Base-by-base conservation (phyloP, 1,284 basidiomycete genomes). In the Boletus calvinii region DNA sequence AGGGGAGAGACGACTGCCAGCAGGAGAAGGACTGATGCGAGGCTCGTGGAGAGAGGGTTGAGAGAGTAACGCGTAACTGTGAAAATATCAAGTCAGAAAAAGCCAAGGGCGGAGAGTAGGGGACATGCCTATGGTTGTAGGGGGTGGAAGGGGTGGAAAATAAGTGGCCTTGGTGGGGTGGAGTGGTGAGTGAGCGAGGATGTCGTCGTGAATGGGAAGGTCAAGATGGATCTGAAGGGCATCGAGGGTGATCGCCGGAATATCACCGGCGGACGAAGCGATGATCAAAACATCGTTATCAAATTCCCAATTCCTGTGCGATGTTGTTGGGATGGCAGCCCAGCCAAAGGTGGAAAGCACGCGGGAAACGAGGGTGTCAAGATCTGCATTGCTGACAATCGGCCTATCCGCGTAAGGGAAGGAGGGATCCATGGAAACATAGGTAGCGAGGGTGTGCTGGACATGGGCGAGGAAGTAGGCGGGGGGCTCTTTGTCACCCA, bases 401-500 rank as follows among this genome's bases (percentile, higher is more conserved):
- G 43, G 54, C 18, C 13, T 42, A 13, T 62, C 56, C 32, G 53
- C 51, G 53, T 62, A 67, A 40, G 60, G 60, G 49, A 67, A 70
- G 38, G 51, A 54, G 10, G 64, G 46, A 17, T 64, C 55, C 38
- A 64, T 66, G 50, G 64, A 54, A 37, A 59, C 54, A n/a, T 70
- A 71, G 6, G 52, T 39, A 17, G 55, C 39, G 26, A 69, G 60
- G 37, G 56, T 61, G 37, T 54, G 54, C 31, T 52, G 58, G n/a
- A 71, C 54, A 26, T 67, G 67, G 35, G 50, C 45, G 26, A 64
- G 54, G 46, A 67, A 68, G 50, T 71, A 67, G n/a, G 56, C 57
- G 5, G 69, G 69, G 5, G 68, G 69, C 46, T 71, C 64, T 24
- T 44, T 62, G 22, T 69, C 67, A 29, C 61, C 56, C 43, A 69